Conservation (phyloP, 2,329 filamentous ascomycete genomes). For the Penicillium fuscoglaucum region DNA sequence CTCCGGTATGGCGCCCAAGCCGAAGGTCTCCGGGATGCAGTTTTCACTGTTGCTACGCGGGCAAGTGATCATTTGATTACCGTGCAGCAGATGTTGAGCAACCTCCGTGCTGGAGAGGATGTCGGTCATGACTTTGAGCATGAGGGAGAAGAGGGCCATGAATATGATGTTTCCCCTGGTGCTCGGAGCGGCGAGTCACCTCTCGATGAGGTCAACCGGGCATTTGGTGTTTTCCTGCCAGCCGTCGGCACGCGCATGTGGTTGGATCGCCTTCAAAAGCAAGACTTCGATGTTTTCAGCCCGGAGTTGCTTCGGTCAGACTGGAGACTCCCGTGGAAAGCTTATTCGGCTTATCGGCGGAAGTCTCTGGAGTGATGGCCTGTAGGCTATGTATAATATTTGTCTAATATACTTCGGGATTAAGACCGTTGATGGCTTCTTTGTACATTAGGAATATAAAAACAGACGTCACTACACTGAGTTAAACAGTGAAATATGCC, state of each 20-base stretch:
- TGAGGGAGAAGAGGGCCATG: conserved; percentile 69
- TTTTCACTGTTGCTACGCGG: conserved; percentile 88
- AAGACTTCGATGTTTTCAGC: conserved; percentile 80
- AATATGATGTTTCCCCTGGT: conserved; percentile 43
- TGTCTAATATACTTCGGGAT: conserved; percentile 12
- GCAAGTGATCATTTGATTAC: conserved; percentile 97
- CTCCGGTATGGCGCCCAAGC: conserved; percentile 78
- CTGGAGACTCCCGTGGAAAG: conserved; percentile 85
- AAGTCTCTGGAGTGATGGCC: conserved; percentile 47
- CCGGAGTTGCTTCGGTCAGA: conserved; percentile 62
- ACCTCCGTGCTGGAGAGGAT: conserved; percentile 69
- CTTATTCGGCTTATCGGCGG: conserved; percentile 61
- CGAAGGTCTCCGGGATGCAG: conserved; percentile 77
- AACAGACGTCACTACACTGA: not conserved
- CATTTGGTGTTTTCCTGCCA: conserved; percentile 79
- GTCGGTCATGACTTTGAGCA: conserved; percentile 90
- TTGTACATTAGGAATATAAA: conserved; percentile 2
- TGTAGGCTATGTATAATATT: conserved; percentile 17
- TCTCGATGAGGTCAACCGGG: conserved; percentile 60
- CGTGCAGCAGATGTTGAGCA: conserved; percentile 84
- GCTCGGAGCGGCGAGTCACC: conserved; percentile 45
- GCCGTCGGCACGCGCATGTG: conserved; percentile 76
- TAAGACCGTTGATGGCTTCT: not conserved
- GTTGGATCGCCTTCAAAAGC: conserved; percentile 72
- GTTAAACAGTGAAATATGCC: not conserved